A percentile compares a stretch with the other conserved stretches of the same genome.
Evolutionary conservation across 75 land plant species (phyloP).

Genomic region (Chamaecyparis obtusa): DNA sequence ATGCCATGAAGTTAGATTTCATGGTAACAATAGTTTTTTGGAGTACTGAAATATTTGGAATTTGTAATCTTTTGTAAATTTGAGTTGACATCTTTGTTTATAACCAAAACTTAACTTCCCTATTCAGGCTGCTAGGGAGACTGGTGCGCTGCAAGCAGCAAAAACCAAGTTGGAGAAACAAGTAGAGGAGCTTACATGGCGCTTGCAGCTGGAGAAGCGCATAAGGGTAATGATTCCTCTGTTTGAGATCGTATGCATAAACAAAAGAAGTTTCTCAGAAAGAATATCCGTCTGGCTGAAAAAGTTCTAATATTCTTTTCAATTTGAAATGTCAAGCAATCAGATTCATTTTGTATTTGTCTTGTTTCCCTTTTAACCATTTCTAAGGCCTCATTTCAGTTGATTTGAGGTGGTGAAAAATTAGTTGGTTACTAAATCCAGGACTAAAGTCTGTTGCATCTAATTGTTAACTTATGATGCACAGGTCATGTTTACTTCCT

Average conservation of each 20-base stretch:
- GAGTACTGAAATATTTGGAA: neutral
- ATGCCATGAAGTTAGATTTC: too few relatives aligned
- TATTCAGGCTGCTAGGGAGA: slow-evolving; percentile 90
- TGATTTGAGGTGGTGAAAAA: neutral
- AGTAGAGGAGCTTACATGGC: slow-evolving; percentile 98
- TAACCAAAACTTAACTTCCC: neutral
- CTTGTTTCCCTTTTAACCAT: neutral
- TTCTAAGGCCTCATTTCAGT: neutral
- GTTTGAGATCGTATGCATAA: neutral
- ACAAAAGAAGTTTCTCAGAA: neutral
- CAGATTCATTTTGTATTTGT: neutral
- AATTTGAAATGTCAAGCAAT: neutral
- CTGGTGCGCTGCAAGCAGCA: slow-evolving; percentile 97
- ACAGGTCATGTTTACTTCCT: neutral
- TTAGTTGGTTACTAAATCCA: neutral
- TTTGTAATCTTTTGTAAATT: neutral
- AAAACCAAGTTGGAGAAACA: slow-evolving; percentile 96
- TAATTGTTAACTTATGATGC: neutral
- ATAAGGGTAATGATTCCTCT: slow-evolving; percentile 59
- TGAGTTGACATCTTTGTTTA: neutral
- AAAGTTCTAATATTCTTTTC: neutral
- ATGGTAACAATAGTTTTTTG: too few relatives aligned
- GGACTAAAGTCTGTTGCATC: neutral
- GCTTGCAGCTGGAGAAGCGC: slow-evolving; percentile 93
- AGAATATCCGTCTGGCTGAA: neutral